Conservation (phyloP, 2,329 filamentous ascomycete genomes). For the Exophiala dermatitidis region DNA sequence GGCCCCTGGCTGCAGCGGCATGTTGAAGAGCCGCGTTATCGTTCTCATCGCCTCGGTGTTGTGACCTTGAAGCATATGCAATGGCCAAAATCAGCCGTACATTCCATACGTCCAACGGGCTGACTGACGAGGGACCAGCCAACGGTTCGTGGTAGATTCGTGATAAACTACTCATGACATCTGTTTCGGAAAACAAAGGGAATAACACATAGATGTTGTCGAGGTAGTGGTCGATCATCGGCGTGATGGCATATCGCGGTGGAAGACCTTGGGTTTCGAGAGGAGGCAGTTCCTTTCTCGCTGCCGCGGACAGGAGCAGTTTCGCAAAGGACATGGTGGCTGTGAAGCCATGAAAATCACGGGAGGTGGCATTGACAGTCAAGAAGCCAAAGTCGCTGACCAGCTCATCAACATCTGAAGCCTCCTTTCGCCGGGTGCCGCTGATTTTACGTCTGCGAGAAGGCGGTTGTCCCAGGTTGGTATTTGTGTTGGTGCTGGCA, state of each 20-base stretch:
- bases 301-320: conserved; percentile 74
- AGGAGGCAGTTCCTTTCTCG: conserved; percentile 63
- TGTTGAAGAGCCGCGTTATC: conserved; percentile 55
- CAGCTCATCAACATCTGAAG: conserved; percentile 80
- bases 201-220: conserved; percentile 71
- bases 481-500: conserved; percentile 6
- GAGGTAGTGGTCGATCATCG: conserved; percentile 75
- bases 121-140: conserved; percentile 26
- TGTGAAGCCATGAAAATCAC: conserved; percentile 84
- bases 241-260: conserved; percentile 58
- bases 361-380: conserved; percentile 89
- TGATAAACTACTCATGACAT: conserved; percentile 69
- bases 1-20: conserved; percentile 60
- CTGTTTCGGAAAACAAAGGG: conserved; percentile 75
- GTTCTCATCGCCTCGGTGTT: conserved; percentile 55
- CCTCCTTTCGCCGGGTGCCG: conserved; percentile 54
- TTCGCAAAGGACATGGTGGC: conserved; percentile 89
- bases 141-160: conserved; percentile 62
- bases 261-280: conserved; percentile 58
- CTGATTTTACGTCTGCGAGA: conserved; percentile 29
- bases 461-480: conserved; percentile 30
- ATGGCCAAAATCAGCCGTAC: conserved; percentile 87
- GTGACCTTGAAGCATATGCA: conserved; percentile 65
- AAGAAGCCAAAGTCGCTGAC: conserved; percentile 91
- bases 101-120: conserved; percentile 71